Base-by-base conservation (phyloP, 179 eudicot genomes). In the Amaranthus tricolor region DNA sequence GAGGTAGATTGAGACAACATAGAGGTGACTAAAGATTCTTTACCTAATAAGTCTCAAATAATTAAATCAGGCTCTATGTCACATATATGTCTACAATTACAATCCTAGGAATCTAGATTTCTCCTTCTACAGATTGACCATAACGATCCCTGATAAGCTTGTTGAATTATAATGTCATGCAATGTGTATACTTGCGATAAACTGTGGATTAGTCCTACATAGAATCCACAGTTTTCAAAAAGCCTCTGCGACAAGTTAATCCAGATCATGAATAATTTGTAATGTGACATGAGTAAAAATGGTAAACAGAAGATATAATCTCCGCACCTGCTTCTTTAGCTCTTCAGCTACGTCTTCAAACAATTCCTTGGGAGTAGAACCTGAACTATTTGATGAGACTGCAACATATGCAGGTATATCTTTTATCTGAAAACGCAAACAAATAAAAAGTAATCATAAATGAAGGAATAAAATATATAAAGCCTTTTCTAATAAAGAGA, bases 341-440 rank as follows among this genome's bases (percentile, higher is more conserved):
- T 96, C 99, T 82, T 96, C 99, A 20, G 80, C 78, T 62, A 96
- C 92, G 82, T 96, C 99, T 82, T 89, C 96, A 83, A 96, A 96
- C 81, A 96, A 73, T 72, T 93, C 99, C 84, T 93, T 91, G 47
- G 96, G 87, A 54, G 97, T 89, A 58, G 94, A 86, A 45, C 99
- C 99, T 40, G 96, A 84, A 56, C 85, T 86, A 79, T 96, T 96
- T 67, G 99, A 93, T 12, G 98, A 88, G 59, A 96, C 92, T 61
- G 92, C 97, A 74, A 86, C 66, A 85, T 86, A 96, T 76, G 95
- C 89, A 49, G 94, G 85, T 68, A 81, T 80, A 79, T 91, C 98
- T 85, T 91, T 91, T 49, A 96, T 87, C 99, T 96, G 69, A 74
- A 70, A 68, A 54, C 24, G 47, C 3, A 52, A 59, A 16, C 40